Base-by-base conservation (phyloP, 257 asterid species). In the Vinca minor region DNA sequence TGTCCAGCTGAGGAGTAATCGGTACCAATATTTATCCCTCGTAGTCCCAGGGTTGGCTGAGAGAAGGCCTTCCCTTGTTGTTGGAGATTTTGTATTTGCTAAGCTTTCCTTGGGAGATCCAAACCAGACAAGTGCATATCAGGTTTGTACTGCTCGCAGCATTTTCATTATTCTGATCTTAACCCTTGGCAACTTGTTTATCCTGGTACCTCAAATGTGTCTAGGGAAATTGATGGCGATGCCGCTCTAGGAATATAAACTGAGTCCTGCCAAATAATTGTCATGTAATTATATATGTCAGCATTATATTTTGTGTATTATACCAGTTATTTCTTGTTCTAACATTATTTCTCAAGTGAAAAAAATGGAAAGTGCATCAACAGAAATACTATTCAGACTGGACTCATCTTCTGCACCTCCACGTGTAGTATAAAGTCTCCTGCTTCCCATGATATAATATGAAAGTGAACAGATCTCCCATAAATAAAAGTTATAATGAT, bases 21-120 rank as follows among this genome's bases (percentile, higher is more conserved):
- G 74, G 41, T 63, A 48, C 36, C 84, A 74, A 41, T 76, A 79
- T 63, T 75, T 93, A 74, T 69, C 90, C 48, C 95, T 93, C 49
- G 94, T 80, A 84, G 97, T 93, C 73, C 97, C 97, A 0, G 99
- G 97, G 56, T 79, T 93, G 75, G 99, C 99, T 25, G 99, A 93
- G 84, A 93, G 81, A 76, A 82, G 99, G 72, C 99, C 99, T 14
- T 89, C 99, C 23, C 96, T 93, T 75, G 88, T 87, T 65, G 36
- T 2, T 52, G 96, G 99, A 56, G 97, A 93, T 71, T 69, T 0
- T 59, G 75, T 93, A 73, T 76, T 77, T 67, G 96, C 71, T 67
- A 82, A 61, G 70, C 81, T 74, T 78, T 87, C 83, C 56, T 67
- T 71, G 10, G 81, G 52, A 48, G 73, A 75, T 73, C 82, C 72